These are phyloP conservation scores for Strigomonas oncopelti DNA, from an alignment of 208 protist species.

Conservation along the genomic window DNA sequence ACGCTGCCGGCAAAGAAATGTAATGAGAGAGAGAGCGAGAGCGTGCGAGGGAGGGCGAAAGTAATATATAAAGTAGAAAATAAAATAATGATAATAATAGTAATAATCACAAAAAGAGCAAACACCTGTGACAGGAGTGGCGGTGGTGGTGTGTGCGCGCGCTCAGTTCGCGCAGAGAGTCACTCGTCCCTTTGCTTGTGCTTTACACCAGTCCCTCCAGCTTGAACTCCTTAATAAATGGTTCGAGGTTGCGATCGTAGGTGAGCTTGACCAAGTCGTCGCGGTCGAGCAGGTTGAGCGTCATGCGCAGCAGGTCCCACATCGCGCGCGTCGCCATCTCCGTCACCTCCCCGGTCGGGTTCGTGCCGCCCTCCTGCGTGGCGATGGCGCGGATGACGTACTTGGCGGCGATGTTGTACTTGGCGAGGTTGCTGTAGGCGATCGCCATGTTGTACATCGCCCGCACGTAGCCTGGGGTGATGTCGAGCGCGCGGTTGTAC, in stretches of 20 bases:
- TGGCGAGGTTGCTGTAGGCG: conserved; percentile 74
- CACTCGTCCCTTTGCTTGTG: no score
- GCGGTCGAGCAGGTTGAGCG: conserved; percentile 80
- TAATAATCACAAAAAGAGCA: no score
- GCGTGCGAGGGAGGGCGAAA: no score
- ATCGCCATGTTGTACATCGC: conserved; percentile 89
- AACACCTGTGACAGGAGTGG: no score
- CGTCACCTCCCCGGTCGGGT: conserved; percentile 52
- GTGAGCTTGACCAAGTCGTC: conserved; percentile 75
- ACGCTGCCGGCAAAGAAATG: no score
- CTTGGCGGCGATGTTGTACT: conserved; percentile 60
- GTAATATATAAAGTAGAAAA: background rate
- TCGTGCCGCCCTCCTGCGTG: conserved; percentile 67
- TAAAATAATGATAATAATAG: background rate
- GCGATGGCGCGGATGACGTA: conserved; percentile 75
- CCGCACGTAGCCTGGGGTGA: conserved; percentile 86
- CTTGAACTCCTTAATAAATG: conserved; percentile 74
- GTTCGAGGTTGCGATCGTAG: conserved; percentile 49
- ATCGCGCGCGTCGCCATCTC: conserved; percentile 51
- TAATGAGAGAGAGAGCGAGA: no score
- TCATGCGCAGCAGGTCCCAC: conserved; percentile 87
- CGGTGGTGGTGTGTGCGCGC: no score
- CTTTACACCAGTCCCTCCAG: conserved; percentile 62
- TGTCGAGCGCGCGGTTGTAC: conserved; percentile 82
- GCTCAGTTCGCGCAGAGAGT: no score